Base-by-base conservation (phyloP, 1,284 basidiomycete genomes). In the Apiotrichum brassicae region DNA sequence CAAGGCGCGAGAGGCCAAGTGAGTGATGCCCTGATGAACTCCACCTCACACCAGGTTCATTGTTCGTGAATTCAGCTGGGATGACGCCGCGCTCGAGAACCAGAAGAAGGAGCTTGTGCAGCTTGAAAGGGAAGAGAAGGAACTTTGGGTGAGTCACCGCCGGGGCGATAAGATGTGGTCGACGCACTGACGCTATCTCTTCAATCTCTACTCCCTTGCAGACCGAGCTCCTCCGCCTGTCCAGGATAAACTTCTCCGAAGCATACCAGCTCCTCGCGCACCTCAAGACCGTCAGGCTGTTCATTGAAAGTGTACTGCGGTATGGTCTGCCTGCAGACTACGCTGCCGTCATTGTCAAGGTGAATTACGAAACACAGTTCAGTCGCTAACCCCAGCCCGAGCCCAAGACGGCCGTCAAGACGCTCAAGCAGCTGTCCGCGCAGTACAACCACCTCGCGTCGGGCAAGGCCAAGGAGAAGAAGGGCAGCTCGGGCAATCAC, bases 271-370 rank as follows among this genome's bases (percentile, higher is more conserved):
- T 94, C 28, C 32, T 97, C 18, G 86, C 93, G 1, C 95, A 98
- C 67, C 77, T 98, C 56, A 97, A 98, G 75, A 81, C 97, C 48
- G 73, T 97, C 20, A 83, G 91, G 23, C 78, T 94, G 11, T 97
- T 92, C 63, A 85, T 95, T 14, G 95, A 99, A 76, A 94, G 89
- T 57, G 93, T 97, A 13, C 79, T 99, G 36, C 81, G 94, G 57
- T 98, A 94, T 68, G 95, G 95, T 54, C 77, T 98, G 25, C 95
- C 95, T 2, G 88, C 94, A 3, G 85, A 91, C 62, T 99, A 95
- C 68, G 78, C 82, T 40, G 90, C 85, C 1, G 75, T 94, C 30
- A 77, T 82, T 36, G 76, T 97, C 63, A 90, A 88, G 79, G 91
- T 87, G 50, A 52, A 75, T 53, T 30, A n/a, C 26, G 24, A n/a